Evolutionary conservation across 2,329 filamentous ascomycete genomes (phyloP).

Genomic region (Phyllosticta citribraziliensis): DNA sequence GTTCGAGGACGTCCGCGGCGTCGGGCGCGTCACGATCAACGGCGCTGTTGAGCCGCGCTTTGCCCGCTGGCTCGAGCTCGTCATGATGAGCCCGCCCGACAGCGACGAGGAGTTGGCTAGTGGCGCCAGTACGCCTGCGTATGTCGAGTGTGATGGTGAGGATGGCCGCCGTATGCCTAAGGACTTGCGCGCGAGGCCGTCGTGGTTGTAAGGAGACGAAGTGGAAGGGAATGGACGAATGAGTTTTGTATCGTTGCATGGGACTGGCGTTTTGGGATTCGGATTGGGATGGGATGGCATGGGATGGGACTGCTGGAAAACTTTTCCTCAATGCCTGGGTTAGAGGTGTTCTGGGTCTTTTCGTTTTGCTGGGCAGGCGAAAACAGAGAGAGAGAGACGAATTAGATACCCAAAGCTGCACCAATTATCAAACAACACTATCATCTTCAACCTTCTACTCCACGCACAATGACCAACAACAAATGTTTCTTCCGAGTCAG

Average conservation of each 20-base stretch:
- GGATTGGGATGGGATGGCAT: neutral
- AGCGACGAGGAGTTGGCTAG: conserved; percentile 13
- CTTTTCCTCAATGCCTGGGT: neutral
- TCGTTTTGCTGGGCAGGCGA: neutral
- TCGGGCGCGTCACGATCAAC: conserved; percentile 33
- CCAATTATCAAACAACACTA: neutral
- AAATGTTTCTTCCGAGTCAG: no score
- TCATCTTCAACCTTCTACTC: neutral
- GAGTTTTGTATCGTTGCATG: neutral
- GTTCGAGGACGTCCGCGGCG: conserved; percentile 38
- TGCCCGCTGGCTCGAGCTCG: conserved; percentile 36
- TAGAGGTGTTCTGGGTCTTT: neutral
- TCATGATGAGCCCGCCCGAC: conserved; percentile 31
- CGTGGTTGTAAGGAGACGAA: neutral
- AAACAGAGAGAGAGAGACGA: neutral
- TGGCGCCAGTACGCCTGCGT: conserved; percentile 5
- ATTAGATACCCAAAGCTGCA: neutral
- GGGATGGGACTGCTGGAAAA: neutral
- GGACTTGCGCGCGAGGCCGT: neutral
- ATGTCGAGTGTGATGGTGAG: conserved; percentile 10
- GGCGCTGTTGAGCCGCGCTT: conserved; percentile 33
- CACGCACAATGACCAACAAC: neutral
- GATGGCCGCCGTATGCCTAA: conserved; percentile 1
- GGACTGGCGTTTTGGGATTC: neutral
- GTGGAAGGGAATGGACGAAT: neutral